Evolutionary conservation across 2,329 filamentous ascomycete genomes (phyloP).

Genomic region (Penicillium sp.): DNA sequence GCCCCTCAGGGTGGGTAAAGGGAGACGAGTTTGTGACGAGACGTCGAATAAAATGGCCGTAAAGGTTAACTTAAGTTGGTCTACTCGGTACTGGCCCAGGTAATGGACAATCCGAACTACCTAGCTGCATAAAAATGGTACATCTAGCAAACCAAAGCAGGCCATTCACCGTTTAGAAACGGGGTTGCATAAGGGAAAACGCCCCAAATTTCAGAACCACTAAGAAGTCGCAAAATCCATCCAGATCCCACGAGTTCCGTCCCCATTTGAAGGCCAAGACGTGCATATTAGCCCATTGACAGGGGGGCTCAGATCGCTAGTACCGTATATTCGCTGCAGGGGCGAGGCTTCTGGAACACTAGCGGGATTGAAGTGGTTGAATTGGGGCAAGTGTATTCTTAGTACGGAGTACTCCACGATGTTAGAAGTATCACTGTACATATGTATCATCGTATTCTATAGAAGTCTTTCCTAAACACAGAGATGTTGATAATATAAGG

Average conservation of each 20-base stretch:
- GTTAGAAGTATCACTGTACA: not conserved
- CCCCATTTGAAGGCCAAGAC: not conserved
- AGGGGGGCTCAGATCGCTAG: not conserved
- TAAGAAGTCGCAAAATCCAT: not conserved
- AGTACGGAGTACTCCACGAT: not conserved
- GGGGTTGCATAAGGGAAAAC: not conserved
- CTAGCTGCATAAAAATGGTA: not conserved
- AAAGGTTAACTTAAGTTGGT: not conserved
- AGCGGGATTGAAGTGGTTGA: not conserved
- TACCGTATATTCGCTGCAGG: not conserved
- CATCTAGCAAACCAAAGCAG: not conserved
- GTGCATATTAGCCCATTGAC: not conserved
- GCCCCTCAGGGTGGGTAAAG: not conserved
- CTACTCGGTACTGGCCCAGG: not conserved
- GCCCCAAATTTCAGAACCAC: not conserved
- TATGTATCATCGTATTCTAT: not conserved
- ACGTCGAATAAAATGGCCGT: not conserved
- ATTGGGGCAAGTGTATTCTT: not conserved
- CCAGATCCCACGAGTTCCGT: not conserved
- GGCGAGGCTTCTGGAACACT: slow-evolving; percentile 7
- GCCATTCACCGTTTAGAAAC: not conserved
- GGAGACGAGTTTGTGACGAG: not conserved
- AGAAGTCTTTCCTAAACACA: not conserved
- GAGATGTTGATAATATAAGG: not conserved
- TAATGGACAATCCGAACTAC: not conserved